phyloP scores from a whole-genome alignment of 129 eudicot species.

The Apium graveolens region DNA sequence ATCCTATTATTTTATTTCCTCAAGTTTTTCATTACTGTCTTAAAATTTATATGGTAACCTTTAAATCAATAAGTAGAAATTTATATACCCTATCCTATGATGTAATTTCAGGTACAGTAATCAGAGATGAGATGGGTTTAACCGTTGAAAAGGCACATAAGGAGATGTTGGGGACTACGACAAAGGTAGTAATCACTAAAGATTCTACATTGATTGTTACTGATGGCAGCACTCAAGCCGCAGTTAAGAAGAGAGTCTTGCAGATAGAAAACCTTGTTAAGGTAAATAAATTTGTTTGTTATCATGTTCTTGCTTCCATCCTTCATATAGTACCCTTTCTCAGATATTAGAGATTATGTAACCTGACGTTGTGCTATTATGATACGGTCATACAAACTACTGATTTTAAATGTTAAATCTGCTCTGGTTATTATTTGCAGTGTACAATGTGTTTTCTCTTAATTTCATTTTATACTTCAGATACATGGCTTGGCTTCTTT shows the following conservation, averaged over 20 bases:
- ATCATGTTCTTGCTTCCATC: slow-evolving; percentile 3
- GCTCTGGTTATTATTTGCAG: neutral
- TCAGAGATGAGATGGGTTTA: slow-evolving; percentile 71
- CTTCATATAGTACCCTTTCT: neutral
- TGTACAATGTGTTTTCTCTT: neutral
- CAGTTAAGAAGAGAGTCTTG: slow-evolving; percentile 53
- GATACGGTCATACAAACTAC: neutral
- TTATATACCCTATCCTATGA: neutral
- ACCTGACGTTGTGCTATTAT: neutral
- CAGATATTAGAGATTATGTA: neutral
- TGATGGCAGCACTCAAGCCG: slow-evolving; percentile 71
- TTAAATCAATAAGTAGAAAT: neutral
- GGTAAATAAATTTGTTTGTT: slow-evolving; percentile 28
- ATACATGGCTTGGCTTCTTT: neutral
- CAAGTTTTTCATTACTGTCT: neutral
- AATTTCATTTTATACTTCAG: neutral
- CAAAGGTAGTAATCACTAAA: slow-evolving; percentile 65
- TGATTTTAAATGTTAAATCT: neutral
- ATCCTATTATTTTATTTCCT: neutral
- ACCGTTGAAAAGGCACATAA: slow-evolving; percentile 47
- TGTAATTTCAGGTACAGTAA: slow-evolving; percentile 55
- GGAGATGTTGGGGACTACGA: slow-evolving; percentile 63
- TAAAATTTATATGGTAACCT: neutral
- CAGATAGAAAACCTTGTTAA: slow-evolving; percentile 68
- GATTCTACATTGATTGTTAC: slow-evolving; percentile 78